phyloP scores from a whole-genome alignment of 768 basidiomycete genomes.

The Pulveroboletus sp. region DNA sequence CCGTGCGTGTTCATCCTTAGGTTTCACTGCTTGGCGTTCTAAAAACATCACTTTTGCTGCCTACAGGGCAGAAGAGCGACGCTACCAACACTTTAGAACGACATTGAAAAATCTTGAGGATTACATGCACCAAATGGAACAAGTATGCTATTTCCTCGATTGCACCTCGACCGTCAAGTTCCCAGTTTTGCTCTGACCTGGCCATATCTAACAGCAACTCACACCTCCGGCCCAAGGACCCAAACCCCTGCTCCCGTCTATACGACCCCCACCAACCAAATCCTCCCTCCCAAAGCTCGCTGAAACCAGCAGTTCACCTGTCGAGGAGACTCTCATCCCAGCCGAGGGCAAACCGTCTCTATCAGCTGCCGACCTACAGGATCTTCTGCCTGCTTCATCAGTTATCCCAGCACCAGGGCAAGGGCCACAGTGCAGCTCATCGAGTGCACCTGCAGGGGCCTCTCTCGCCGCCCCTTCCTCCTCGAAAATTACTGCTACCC shows the following conservation, averaged over 20 bases:
- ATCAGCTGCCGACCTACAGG: constrained; percentile 15
- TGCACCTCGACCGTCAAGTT: too few relatives aligned
- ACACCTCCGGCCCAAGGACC: constrained; percentile 39
- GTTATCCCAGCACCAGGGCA: constrained; percentile 18
- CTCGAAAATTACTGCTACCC: constrained; percentile 32
- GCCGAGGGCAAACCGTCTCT: constrained; percentile 17
- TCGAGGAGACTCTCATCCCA: constrained; percentile 22
- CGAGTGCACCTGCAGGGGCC: constrained; percentile 15
- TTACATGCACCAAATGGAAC: constrained; percentile 46
- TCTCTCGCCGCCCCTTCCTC: constrained; percentile 31
- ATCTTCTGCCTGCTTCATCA: constrained; percentile 39
- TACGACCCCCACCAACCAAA: constrained; percentile 40
- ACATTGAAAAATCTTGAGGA: constrained; percentile 55
- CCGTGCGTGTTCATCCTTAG: constrained; percentile 33
- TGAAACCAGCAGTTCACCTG: constrained; percentile 4
- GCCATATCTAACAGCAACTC: constrained; percentile 32
- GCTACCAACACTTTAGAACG: constrained; percentile 42
- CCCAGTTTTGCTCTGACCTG: background rate
- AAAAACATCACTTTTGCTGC: background rate
- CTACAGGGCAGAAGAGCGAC: constrained; percentile 38
- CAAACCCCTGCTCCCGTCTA: constrained; percentile 46
- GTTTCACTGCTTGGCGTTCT: background rate
- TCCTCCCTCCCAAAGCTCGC: background rate
- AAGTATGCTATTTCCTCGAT: constrained; percentile 34
- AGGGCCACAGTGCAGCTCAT: background rate